A percentile compares a stretch with the other conserved stretches of the same genome.
Conservation (phyloP, 495 filamentous ascomycete species). For the Aspergillus steynii region DNA sequence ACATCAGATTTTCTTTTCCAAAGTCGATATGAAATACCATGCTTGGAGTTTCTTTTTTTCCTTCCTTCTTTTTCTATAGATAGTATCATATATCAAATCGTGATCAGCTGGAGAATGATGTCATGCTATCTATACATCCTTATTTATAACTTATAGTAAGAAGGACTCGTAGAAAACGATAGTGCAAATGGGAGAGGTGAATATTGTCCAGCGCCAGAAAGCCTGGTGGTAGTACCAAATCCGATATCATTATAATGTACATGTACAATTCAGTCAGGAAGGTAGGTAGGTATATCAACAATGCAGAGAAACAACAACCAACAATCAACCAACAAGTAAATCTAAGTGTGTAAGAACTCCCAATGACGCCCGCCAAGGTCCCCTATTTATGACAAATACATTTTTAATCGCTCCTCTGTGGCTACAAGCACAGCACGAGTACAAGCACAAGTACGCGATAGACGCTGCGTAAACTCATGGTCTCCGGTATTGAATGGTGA, state of each 20-base stretch:
- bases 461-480: neutral
- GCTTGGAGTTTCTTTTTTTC: too few relatives aligned
- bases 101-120: too few relatives aligned
- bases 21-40: too few relatives aligned
- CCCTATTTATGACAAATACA: neutral
- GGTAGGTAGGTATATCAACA: constrained; percentile 11
- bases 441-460: neutral
- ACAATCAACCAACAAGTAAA: neutral
- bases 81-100: too few relatives aligned
- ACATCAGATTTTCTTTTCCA: too few relatives aligned
- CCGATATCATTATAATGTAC: constrained; percentile 21
- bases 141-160: too few relatives aligned
- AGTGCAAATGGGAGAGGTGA: too few relatives aligned
- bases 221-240: neutral
- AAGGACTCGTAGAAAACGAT: too few relatives aligned
- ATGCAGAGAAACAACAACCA: constrained; percentile 5
- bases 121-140: too few relatives aligned
- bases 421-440: too few relatives aligned
- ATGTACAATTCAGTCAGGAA: neutral
- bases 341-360: neutral
- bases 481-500: constrained; percentile 4
- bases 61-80: too few relatives aligned
- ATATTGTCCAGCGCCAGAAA: too few relatives aligned
- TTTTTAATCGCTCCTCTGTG: neutral
- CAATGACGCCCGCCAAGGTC: neutral